phyloP scores from a whole-genome alignment of 2,329 filamentous ascomycete species.

The Colletotrichum simmondsii region DNA sequence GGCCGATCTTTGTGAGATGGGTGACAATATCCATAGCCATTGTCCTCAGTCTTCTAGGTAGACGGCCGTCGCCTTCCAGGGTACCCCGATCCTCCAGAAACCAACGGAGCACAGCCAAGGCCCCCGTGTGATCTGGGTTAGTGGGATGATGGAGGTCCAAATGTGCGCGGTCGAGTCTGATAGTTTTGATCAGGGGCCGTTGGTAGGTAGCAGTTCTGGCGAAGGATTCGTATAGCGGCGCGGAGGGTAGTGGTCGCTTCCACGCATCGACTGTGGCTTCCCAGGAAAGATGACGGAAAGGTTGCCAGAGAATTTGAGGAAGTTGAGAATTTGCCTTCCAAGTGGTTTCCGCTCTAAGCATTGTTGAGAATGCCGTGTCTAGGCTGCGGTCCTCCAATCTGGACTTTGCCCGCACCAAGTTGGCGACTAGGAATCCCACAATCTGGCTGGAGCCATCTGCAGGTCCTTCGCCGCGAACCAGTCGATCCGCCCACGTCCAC shows the following conservation, averaged over 20 bases:
- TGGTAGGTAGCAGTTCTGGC: conserved; percentile 56
- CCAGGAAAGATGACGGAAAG: conserved; percentile 63
- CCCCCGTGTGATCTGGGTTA: conserved; percentile 57
- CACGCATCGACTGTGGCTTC: conserved; percentile 62
- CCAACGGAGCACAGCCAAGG: conserved; percentile 45
- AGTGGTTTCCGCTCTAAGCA: conserved; percentile 58
- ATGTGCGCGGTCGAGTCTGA: conserved; percentile 60
- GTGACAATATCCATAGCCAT: conserved; percentile 54
- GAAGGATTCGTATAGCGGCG: conserved; percentile 63
- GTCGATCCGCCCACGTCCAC: conserved; percentile 59
- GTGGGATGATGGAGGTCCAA: conserved; percentile 66
- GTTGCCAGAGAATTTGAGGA: conserved; percentile 48
- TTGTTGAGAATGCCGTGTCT: conserved; percentile 59
- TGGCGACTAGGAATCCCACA: conserved; percentile 44
- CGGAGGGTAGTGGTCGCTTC: conserved; percentile 56
- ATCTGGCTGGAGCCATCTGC: conserved; percentile 9
- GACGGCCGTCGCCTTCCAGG: not conserved
- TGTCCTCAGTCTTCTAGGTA: conserved; percentile 24
- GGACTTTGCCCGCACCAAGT: conserved; percentile 56
- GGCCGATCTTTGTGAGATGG: conserved; percentile 53
- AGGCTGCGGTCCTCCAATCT: conserved; percentile 51
- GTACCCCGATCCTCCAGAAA: conserved; percentile 48
- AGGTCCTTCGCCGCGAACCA: conserved; percentile 37
- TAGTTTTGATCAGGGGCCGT: conserved; percentile 16
- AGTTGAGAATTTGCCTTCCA: conserved; percentile 49